A percentile compares a stretch with the other conserved stretches of the same genome.
Conservation (phyloP, 2,329 filamentous ascomycete genomes). For the Sclerotinia sclerotiorum region DNA sequence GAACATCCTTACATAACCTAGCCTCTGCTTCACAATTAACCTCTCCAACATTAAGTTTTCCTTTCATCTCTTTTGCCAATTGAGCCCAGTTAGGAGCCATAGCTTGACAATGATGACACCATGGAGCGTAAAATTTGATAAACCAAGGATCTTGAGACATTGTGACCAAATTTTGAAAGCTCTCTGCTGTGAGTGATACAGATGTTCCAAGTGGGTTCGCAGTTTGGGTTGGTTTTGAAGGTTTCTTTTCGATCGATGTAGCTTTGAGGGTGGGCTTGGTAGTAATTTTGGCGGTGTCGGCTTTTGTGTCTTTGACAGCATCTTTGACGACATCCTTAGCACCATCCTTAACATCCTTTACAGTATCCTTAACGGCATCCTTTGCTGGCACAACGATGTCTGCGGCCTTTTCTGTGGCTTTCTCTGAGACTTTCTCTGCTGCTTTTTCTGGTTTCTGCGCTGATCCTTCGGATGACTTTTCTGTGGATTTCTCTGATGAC, state of each 20-base stretch:
- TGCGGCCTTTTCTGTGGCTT: neutral
- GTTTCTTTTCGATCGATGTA: slow-evolving; percentile 44
- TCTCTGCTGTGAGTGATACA: slow-evolving; percentile 74
- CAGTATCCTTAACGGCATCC: neutral
- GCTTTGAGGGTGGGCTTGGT: slow-evolving; percentile 31
- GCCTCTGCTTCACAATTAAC: slow-evolving; percentile 90
- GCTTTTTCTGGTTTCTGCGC: slow-evolving; percentile 4
- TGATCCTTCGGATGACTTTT: neutral
- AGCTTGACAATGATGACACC: slow-evolving; percentile 94
- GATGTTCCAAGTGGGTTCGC: slow-evolving; percentile 78
- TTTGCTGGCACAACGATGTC: slow-evolving; percentile 2
- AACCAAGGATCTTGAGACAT: slow-evolving; percentile 93
- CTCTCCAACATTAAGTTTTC: slow-evolving; percentile 86
- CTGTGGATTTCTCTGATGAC: neutral
- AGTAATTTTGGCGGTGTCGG: slow-evolving; percentile 11
- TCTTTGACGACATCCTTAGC: slow-evolving; percentile 1
- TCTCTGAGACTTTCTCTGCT: neutral
- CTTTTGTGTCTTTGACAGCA: slow-evolving; percentile 15
- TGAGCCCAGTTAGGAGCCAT: slow-evolving; percentile 88
- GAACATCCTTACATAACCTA: slow-evolving; percentile 88
- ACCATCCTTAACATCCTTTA: neutral
- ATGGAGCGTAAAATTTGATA: slow-evolving; percentile 97
- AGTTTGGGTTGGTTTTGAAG: slow-evolving; percentile 51
- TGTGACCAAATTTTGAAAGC: slow-evolving; percentile 81
- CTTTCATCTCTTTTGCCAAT: slow-evolving; percentile 87